A percentile compares a stretch with the other conserved stretches of the same genome.
Evolutionary conservation across 331 rosid species (phyloP).

Genomic region (Arachis monticola): DNA sequence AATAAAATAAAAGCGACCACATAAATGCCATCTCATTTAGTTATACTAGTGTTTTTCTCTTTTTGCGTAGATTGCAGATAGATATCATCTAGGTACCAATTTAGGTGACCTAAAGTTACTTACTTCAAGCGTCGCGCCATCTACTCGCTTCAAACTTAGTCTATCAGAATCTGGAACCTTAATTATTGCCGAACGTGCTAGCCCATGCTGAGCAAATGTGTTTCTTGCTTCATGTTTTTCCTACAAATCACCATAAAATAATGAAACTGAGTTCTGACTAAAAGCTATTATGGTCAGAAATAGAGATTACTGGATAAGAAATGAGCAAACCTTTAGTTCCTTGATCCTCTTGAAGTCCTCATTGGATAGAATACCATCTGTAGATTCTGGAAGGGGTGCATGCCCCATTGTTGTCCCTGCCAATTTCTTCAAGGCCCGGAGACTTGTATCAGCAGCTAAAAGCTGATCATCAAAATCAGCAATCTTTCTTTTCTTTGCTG

Average conservation of each 20-base stretch:
- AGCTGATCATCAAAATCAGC: slow-evolving; percentile 62
- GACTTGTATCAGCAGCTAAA: slow-evolving; percentile 76
- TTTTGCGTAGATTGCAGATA: slow-evolving; percentile 11
- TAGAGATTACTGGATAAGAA: slow-evolving; percentile 24
- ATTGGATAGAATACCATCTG: slow-evolving; percentile 82
- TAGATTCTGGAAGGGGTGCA: slow-evolving; percentile 37
- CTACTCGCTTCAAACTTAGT: slow-evolving; percentile 67
- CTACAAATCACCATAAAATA: slow-evolving; percentile 45
- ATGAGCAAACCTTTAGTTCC: slow-evolving; percentile 63
- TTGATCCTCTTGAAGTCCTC: slow-evolving; percentile 83
- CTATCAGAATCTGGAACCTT: slow-evolving; percentile 66
- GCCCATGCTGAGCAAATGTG: slow-evolving; percentile 73
- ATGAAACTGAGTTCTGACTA: slow-evolving; percentile 10
- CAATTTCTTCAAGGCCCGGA: slow-evolving; percentile 77
- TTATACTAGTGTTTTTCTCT: slow-evolving; percentile 15
- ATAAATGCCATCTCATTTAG: slow-evolving; percentile 15
- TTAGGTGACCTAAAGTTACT: slow-evolving; percentile 36
- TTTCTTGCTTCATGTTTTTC: slow-evolving; percentile 65
- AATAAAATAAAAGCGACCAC: not conserved
- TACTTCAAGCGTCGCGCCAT: slow-evolving; percentile 84
- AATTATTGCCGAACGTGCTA: slow-evolving; percentile 48
- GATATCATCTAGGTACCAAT: slow-evolving; percentile 26
- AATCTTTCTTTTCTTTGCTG: slow-evolving; percentile 67
- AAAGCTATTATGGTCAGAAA: slow-evolving; percentile 20
- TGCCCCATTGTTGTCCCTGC: slow-evolving; percentile 45